Percentiles rank a stretch among this genome's conserved stretches.
phyloP scores from a whole-genome alignment of 2,329 filamentous ascomycete species.

The Chaetomium strumarium region DNA sequence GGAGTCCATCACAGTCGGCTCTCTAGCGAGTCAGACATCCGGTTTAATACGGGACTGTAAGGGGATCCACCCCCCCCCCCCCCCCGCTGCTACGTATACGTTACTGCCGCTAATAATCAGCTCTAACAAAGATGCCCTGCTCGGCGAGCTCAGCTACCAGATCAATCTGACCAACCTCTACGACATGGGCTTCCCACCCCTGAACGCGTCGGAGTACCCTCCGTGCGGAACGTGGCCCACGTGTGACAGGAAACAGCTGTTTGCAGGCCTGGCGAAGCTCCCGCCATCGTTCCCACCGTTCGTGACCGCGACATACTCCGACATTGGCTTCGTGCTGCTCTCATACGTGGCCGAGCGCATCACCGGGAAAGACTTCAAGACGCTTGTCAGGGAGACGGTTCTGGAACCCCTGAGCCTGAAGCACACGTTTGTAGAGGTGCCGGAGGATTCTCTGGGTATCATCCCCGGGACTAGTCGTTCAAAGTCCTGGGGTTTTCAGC shows the following conservation, averaged over 20 bases:
- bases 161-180: constrained; percentile 16
- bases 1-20: constrained; percentile 22
- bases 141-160: constrained; percentile 25
- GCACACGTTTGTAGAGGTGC: constrained; percentile 30
- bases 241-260: constrained; percentile 26
- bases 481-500: constrained; percentile 30
- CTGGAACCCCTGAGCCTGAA: constrained; percentile 30
- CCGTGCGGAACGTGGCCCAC: constrained; percentile 30
- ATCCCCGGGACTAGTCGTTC: constrained; percentile 30
- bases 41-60: constrained; percentile 32
- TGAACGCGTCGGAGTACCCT: constrained; percentile 25
- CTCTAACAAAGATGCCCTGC: constrained; percentile 21
- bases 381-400: constrained; percentile 29
- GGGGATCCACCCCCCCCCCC: constrained; percentile 3
- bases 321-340: constrained; percentile 35
- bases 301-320: constrained; percentile 35
- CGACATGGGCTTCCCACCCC: constrained; percentile 28
- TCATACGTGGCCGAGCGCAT: constrained; percentile 33
- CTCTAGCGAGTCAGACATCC: constrained; percentile 26
- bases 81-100: not conserved
- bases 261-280: constrained; percentile 17
- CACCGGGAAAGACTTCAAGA: constrained; percentile 30
- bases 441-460: constrained; percentile 30
- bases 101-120: not conserved
- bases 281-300: constrained; percentile 30